Evolutionary conservation across 345 rosid species (phyloP).

Genomic region (Arabidopsis arenosa): DNA sequence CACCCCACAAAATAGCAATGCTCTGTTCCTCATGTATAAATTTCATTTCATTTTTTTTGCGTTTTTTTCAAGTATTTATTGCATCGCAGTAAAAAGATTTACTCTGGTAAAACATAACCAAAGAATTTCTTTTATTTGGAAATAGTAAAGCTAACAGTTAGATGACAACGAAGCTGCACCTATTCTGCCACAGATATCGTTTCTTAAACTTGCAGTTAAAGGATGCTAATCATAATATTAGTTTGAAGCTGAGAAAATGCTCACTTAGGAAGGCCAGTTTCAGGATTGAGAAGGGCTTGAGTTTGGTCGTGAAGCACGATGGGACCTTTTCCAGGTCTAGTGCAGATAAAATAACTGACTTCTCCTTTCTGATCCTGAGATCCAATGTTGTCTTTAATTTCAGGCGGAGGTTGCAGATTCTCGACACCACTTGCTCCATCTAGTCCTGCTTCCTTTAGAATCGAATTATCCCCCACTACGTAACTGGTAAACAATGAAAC

Average conservation of each 20-base stretch:
- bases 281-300: constrained; percentile 69
- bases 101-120: constrained; percentile 28
- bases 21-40: neutral
- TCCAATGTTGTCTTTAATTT: constrained; percentile 51
- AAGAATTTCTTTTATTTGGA: constrained; percentile 15
- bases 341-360: constrained; percentile 90
- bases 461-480: constrained; percentile 82
- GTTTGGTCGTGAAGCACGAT: constrained; percentile 63
- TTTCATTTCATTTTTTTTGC: neutral
- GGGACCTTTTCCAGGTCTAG: constrained; percentile 89
- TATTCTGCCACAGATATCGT: constrained; percentile 28
- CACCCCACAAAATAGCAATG: neutral
- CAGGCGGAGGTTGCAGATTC: constrained; percentile 52
- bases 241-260: constrained; percentile 4
- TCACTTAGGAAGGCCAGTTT: constrained; percentile 77
- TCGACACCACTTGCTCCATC: constrained; percentile 61
- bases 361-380: constrained; percentile 70
- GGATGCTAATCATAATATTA: constrained; percentile 25
- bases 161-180: constrained; percentile 30
- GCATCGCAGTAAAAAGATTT: neutral
- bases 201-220: constrained; percentile 31
- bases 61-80: neutral
- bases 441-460: constrained; percentile 80
- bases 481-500: constrained; percentile 56
- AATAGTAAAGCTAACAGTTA: constrained; percentile 29